phyloP scores from a whole-genome alignment of 257 asterid genomes.

The Linderniella brevidens region DNA sequence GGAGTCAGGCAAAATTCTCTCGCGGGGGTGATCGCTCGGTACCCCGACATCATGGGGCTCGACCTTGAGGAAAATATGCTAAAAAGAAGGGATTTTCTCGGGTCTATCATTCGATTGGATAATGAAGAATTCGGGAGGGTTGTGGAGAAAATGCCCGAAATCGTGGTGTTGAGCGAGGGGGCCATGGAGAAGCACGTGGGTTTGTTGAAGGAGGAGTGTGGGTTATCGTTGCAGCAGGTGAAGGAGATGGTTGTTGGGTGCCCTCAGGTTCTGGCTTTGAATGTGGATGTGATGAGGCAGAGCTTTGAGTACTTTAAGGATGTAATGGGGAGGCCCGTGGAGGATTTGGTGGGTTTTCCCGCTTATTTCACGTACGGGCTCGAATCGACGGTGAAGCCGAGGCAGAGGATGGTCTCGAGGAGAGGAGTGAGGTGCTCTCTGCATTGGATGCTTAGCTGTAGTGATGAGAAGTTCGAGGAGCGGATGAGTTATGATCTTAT shows the following conservation, averaged over 20 bases:
- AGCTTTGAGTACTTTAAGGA: slow-evolving; percentile 48
- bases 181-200: slow-evolving; percentile 54
- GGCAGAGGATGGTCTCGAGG: slow-evolving; percentile 40
- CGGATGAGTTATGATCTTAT: slow-evolving; percentile 66
- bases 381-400: slow-evolving; percentile 63
- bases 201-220: slow-evolving; percentile 49
- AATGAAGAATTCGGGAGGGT: slow-evolving; percentile 66
- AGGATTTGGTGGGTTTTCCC: slow-evolving; percentile 77
- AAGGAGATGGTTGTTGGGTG: slow-evolving; percentile 67
- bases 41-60: slow-evolving; percentile 76
- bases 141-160: slow-evolving; percentile 81
- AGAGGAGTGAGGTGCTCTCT: slow-evolving; percentile 76
- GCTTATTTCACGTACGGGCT: slow-evolving; percentile 85
- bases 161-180: slow-evolving; percentile 44
- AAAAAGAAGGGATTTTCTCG: slow-evolving; percentile 35
- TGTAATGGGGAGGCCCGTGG: slow-evolving; percentile 63
- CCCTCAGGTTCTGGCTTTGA: slow-evolving; percentile 80
- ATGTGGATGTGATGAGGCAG: slow-evolving; percentile 59
- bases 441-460: slow-evolving; percentile 79
- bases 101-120: slow-evolving; percentile 29
- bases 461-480: slow-evolving; percentile 76
- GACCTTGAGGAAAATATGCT: slow-evolving; percentile 37
- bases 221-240: slow-evolving; percentile 51
- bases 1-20: slow-evolving; percentile 45
- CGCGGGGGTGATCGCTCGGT: slow-evolving; percentile 63